Conservation (phyloP, 345 rosid species). For the Fremontodendron californicum region DNA sequence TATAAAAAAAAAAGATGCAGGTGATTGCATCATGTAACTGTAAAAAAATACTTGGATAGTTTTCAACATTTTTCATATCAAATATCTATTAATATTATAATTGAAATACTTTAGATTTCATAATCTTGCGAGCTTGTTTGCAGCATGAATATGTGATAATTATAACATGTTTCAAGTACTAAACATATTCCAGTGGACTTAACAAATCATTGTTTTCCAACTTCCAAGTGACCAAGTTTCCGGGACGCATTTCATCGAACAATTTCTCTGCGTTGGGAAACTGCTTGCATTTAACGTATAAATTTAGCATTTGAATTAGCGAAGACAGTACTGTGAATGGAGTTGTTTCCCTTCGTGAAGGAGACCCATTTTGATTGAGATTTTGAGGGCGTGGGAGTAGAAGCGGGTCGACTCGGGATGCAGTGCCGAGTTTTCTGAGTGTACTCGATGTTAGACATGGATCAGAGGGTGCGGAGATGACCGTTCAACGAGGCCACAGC, state of each 20-base stretch:
- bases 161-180: no score
- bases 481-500: not conserved
- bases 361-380: constrained; percentile 29
- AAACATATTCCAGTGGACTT: not conserved
- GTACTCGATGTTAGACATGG: constrained; percentile 6
- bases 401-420: not conserved
- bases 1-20: not conserved
- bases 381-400: constrained; percentile 33
- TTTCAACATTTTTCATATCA: not conserved
- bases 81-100: not conserved
- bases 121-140: not conserved
- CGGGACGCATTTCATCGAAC: constrained; percentile 63
- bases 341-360: constrained; percentile 35
- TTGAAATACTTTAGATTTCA: not conserved
- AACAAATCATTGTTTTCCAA: constrained; percentile 56
- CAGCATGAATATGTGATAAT: not conserved
- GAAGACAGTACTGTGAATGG: constrained; percentile 37
- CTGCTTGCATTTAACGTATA: constrained; percentile 36
- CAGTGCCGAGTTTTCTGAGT: not conserved
- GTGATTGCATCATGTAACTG: not conserved
- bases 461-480: not conserved
- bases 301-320: constrained; percentile 48
- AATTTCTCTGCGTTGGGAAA: constrained; percentile 30
- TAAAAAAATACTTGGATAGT: not conserved
- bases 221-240: constrained; percentile 63